Base-by-base conservation (phyloP, 2,329 filamentous ascomycete genomes). In the Tolypocladium pustulatum region DNA sequence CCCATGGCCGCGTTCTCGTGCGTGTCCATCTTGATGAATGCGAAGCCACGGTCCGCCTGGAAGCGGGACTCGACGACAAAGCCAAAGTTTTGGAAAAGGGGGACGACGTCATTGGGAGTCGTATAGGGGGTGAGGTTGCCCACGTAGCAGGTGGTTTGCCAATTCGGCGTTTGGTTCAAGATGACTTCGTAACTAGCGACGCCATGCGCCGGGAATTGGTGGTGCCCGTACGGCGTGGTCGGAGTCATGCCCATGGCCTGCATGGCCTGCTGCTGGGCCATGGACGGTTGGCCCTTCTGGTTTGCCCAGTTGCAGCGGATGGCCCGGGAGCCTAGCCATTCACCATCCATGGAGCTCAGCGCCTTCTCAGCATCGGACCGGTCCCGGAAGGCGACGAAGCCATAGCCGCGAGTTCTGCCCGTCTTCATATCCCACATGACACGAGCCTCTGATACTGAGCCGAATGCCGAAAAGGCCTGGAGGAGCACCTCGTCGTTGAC, bases 351-450 rank as follows among this genome's bases (percentile, higher is more conserved):
- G 62, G 91, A 91, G 76, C 88, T 96, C 69, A 99, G 76, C 1
- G 94, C 93, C 76, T 97, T 96, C 74, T 99, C 94, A 34, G 94
- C 94, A 69, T 99, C 94, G 40, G 84, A 78, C 63, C 93, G 90
- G 63, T 99, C 94, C 62, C 93, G 89, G 83, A 96, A 99, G 55
- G 94, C 94, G 66, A 97, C 93, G 71, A 99, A 99, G 15, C 94
- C 94, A 70, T 99, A 99, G 61, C 94, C 94, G 71, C 94, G 90
- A 65, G 94, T 97, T 63, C 94, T 88, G 65, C 94, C 94, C 40
- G 94, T 99, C 83, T 99, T 99, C 94, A 99, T 99, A 74, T 99
- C 94, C 94, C 94, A 99, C 94, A 99, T 99, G 64, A 99, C 94
- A 68, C 94, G 91, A 61, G 94, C 94, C 75, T 99, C 94, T 3